phyloP scores from a whole-genome alignment of 106 monocot genomes.

The Dendrobium nobile region DNA sequence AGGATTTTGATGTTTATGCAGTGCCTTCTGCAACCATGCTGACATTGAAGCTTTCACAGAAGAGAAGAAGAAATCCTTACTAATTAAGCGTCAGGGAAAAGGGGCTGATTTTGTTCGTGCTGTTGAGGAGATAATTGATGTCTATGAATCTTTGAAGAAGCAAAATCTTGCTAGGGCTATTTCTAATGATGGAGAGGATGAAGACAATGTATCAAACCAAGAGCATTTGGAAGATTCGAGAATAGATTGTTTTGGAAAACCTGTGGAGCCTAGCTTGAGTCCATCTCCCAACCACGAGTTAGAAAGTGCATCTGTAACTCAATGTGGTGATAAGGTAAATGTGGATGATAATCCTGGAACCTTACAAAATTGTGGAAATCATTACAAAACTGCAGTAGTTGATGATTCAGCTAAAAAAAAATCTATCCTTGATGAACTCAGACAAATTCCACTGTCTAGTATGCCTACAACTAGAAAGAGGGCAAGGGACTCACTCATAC shows the following conservation, averaged over 20 bases:
- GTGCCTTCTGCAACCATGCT: slow-evolving; percentile 96
- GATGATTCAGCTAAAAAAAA: slow-evolving; percentile 32
- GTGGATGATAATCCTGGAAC: slow-evolving; percentile 14
- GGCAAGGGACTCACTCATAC: slow-evolving; percentile 28
- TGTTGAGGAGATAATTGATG: slow-evolving; percentile 82
- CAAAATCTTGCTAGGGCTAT: slow-evolving; percentile 20
- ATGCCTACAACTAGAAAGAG: slow-evolving; percentile 41
- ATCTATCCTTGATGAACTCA: slow-evolving; percentile 54
- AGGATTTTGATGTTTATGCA: slow-evolving; percentile 20
- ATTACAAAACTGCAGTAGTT: slow-evolving; percentile 17
- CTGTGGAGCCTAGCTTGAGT: slow-evolving; percentile 12
- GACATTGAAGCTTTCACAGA: slow-evolving; percentile 98
- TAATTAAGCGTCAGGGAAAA: slow-evolving; percentile 78
- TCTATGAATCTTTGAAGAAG: slow-evolving; percentile 59
- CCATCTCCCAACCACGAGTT: slow-evolving; percentile 9
- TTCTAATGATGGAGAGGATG: slow-evolving; percentile 14
- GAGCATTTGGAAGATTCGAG: slow-evolving; percentile 20
- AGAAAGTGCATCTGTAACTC: slow-evolving; percentile 14
- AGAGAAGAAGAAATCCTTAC: slow-evolving; percentile 82
- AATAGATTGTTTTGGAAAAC: slow-evolving; percentile 20
- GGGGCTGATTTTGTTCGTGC: slow-evolving; percentile 98
- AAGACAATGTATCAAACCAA: slow-evolving; percentile 8
- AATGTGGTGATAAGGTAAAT: slow-evolving; percentile 7
- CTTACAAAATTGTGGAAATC: slow-evolving; percentile 11
- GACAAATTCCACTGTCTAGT: slow-evolving; percentile 37